Conservation (phyloP, 495 filamentous ascomycete species). For the Amorphotheca resinae region DNA sequence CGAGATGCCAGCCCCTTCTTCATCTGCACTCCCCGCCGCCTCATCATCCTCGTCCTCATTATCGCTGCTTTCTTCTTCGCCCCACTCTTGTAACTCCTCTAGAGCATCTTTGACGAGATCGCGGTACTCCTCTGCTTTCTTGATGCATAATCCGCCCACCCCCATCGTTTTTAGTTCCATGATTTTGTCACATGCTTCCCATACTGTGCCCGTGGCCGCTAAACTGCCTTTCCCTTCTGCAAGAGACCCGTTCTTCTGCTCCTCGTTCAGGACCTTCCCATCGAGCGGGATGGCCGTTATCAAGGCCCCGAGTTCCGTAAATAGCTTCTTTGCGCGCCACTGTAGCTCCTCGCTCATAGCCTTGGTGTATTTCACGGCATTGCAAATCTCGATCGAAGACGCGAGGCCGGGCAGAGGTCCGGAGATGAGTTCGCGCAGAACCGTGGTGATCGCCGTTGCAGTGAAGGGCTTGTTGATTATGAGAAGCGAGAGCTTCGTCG, state of each 20-base stretch:
- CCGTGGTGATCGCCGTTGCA: conserved; percentile 52
- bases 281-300: conserved; percentile 33
- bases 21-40: conserved; percentile 36
- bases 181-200: conserved; percentile 63
- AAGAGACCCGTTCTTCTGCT: conserved; percentile 30
- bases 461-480: conserved; percentile 78
- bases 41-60: conserved; percentile 32
- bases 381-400: conserved; percentile 52
- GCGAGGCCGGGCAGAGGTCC: conserved; percentile 59
- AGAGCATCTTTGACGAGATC: conserved; percentile 69
- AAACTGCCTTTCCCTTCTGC: conserved; percentile 39
- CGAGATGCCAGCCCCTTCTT: conserved; percentile 28
- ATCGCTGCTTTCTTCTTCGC: conserved; percentile 45
- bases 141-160: conserved; percentile 45
- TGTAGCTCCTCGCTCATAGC: conserved; percentile 44
- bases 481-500: conserved; percentile 75
- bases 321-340: conserved; percentile 30
- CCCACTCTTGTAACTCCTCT: conserved; percentile 76
- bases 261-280: conserved; percentile 30
- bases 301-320: conserved; percentile 34
- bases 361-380: conserved; percentile 41
- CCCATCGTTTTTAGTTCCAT: conserved; percentile 49
- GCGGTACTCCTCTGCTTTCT: conserved; percentile 51
- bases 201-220: conserved; percentile 45
- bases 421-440: conserved; percentile 52